Evolutionary conservation across 202 grass and related monocot species (phyloP).

Genomic region (Schoenoplectus tabernaemontani): DNA sequence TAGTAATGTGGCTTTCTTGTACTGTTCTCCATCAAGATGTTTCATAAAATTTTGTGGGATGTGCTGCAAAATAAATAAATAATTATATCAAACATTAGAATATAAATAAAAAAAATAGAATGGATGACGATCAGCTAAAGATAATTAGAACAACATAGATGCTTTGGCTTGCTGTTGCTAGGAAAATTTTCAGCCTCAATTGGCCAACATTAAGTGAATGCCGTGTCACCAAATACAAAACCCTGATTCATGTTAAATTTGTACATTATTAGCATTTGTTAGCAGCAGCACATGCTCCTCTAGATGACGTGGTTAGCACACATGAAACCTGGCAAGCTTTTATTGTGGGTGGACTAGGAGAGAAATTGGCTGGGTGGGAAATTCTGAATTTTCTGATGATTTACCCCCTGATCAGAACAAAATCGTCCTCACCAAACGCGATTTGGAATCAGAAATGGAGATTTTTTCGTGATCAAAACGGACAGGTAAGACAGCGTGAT

Average conservation of each 20-base stretch:
- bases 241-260: not conserved
- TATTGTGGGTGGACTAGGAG: not conserved
- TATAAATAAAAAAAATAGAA: not conserved
- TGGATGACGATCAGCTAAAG: not conserved
- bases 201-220: not conserved
- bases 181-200: too few relatives aligned
- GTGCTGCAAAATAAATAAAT: not conserved
- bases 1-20: not conserved
- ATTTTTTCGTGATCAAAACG: too few relatives aligned
- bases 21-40: not conserved
- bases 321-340: not conserved
- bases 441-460: too few relatives aligned
- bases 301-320: not conserved
- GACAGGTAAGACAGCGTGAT: too few relatives aligned
- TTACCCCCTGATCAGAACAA: too few relatives aligned
- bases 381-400: not conserved
- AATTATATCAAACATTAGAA: not conserved
- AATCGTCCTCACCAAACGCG: too few relatives aligned
- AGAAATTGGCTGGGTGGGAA: not conserved
- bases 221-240: not conserved
- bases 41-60: conserved; percentile 24
- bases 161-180: not conserved
- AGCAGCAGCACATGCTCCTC: too few relatives aligned
- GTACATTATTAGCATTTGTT: not conserved
- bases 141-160: not conserved